phyloP scores from a whole-genome alignment of 441 rosid genomes.

The Corymbia calophylla region DNA sequence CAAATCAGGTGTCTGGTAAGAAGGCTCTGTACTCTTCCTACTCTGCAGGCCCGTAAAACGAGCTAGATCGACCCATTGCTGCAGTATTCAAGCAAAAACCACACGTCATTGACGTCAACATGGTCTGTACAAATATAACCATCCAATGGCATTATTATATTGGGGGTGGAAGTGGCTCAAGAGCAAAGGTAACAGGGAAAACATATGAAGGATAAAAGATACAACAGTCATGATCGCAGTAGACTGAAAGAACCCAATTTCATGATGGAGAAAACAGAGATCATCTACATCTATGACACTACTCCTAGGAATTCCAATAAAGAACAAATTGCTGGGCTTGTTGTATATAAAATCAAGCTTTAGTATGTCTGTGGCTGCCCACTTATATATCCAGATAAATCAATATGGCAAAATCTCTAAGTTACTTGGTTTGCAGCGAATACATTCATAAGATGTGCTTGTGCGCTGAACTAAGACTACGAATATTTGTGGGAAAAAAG shows the following conservation, averaged over 20 bases:
- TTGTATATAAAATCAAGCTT: background rate
- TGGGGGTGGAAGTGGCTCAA: background rate
- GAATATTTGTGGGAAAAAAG: background rate
- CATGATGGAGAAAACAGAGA: background rate
- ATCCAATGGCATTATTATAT: background rate
- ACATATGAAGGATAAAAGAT: background rate
- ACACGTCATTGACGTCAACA: background rate
- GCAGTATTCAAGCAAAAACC: slow-evolving; percentile 17
- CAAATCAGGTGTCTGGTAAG: slow-evolving; percentile 33
- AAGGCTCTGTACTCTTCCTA: slow-evolving; percentile 30
- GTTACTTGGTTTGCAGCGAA: background rate
- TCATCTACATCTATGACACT: background rate
- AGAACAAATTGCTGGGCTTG: background rate
- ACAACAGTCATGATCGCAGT: background rate
- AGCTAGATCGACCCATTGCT: slow-evolving; percentile 99
- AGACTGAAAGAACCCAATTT: background rate
- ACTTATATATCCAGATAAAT: background rate
- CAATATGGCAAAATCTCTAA: background rate
- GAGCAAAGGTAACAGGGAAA: background rate
- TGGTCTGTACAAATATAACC: background rate
- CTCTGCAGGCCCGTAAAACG: slow-evolving; percentile 76
- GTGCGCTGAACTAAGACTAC: background rate
- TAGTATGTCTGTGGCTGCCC: background rate
- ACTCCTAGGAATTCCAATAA: background rate
- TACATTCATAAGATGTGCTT: background rate